Base-by-base conservation (phyloP, 257 asterid genomes). In the Pogostemon cablin region DNA sequence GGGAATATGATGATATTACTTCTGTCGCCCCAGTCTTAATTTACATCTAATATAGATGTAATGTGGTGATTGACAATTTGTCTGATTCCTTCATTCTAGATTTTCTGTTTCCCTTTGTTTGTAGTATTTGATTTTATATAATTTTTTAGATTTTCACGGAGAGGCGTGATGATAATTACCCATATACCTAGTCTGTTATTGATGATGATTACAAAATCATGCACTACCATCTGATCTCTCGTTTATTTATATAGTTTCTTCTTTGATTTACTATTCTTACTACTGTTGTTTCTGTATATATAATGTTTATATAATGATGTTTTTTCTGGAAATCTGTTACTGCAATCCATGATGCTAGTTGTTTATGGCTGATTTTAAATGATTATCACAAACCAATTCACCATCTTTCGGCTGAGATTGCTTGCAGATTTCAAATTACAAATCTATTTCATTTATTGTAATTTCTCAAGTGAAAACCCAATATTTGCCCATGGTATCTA, bases 381-480 rank as follows among this genome's bases (percentile, higher is more conserved):
- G 87, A 84, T 88, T 81, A 84, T 69, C 56, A n/a, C 70, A 58
- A 71, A 61, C 25, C 54, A 62, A 58, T 48, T 85, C 93, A 89
- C 93, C 85, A 89, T 89, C 90, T 87, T 87, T 89, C 86, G 90
- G 75, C 89, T 87, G 96, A 80, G 95, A 85, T 82, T 81, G 89
- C 81, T 70, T 34, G 43, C 68, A 63, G 37, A 35, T 17, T 0
- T 70, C 20, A 1, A 0, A 40, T 52, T 0, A 73, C 20, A 1
- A 0, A 40, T 52, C 39, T 42, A 34, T 4, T 11, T 15, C 0
- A 55, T 9, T 10, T 6, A 0, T 25, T 0, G 2, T 68, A 4
- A 10, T 46, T 44, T 62, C 1, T n/a, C 0, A 32, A 8, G 9
- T 7, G 3, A 54, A 53, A n/a, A 11, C 10, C 8, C 12, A 10